Conservation (phyloP, 768 basidiomycete genomes). For the Coprinellus micaceus region DNA sequence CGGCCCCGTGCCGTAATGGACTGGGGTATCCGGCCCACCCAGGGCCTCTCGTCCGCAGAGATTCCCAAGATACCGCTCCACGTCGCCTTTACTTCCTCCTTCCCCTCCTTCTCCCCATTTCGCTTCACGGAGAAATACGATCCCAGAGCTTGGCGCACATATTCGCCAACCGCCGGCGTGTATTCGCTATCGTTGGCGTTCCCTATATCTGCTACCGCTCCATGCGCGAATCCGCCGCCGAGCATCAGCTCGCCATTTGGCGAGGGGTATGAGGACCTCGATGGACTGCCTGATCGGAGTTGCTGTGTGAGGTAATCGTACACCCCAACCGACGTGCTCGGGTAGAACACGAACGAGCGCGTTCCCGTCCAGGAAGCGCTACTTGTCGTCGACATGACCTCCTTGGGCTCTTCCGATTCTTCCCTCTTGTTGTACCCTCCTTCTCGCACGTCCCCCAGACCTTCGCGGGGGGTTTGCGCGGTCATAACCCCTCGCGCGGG, state of each 20-base stretch:
- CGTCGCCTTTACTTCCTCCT: constrained; percentile 40
- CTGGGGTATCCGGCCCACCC: constrained; percentile 64
- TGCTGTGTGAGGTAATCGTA: constrained; percentile 74
- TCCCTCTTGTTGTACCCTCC: background rate
- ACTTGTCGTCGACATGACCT: background rate
- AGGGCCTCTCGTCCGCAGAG: constrained; percentile 60
- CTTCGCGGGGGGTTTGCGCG: constrained; percentile 53
- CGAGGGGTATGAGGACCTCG: background rate
- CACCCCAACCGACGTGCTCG: constrained; percentile 30
- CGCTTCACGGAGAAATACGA: constrained; percentile 44
- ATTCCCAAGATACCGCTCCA: constrained; percentile 67
- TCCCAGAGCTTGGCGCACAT: constrained; percentile 40
- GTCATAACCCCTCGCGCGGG: constrained; percentile 61
- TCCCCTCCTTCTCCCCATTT: constrained; percentile 16
- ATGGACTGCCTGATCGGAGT: constrained; percentile 14
- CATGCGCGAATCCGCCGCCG: constrained; percentile 52
- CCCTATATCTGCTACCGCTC: constrained; percentile 33
- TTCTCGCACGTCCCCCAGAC: constrained; percentile 16
- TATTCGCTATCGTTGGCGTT: constrained; percentile 34
- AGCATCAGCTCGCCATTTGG: constrained; percentile 56
- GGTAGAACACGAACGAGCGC: constrained; percentile 60
- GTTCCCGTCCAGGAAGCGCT: constrained; percentile 31
- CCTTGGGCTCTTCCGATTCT: background rate
- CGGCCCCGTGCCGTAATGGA: constrained; percentile 35
- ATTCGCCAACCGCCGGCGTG: constrained; percentile 24